Conservation (phyloP, 495 filamentous ascomycete genomes). For the Annulohypoxylon stygium region DNA sequence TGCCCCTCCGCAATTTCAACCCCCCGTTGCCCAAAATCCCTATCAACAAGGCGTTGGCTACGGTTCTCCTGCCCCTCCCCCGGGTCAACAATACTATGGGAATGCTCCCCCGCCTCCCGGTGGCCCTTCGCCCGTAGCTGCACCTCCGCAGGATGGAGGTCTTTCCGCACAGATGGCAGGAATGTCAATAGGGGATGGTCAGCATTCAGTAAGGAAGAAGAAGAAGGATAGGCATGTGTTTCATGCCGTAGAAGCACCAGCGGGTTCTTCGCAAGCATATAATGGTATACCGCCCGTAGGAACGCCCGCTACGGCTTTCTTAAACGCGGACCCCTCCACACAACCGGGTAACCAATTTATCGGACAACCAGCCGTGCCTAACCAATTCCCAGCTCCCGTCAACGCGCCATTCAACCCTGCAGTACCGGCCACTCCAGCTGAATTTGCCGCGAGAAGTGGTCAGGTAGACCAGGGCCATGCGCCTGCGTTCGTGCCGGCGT, state of each 20-base stretch:
- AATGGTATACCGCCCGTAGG: slow-evolving; percentile 73
- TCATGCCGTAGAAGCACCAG: slow-evolving; percentile 83
- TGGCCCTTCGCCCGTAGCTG: slow-evolving; percentile 53
- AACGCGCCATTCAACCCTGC: slow-evolving; percentile 70
- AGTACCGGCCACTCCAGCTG: slow-evolving; percentile 64
- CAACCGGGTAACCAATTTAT: slow-evolving; percentile 47
- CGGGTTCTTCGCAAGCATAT: slow-evolving; percentile 72
- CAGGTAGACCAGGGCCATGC: slow-evolving; percentile 50
- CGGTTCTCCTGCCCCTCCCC: slow-evolving; percentile 52
- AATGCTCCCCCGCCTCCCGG: slow-evolving; percentile 51
- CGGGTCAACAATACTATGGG: slow-evolving; percentile 55
- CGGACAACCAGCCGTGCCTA: slow-evolving; percentile 52
- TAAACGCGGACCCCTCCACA: slow-evolving; percentile 71
- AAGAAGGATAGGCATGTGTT: slow-evolving; percentile 97
- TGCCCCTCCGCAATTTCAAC: slow-evolving; percentile 69
- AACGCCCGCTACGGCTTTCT: slow-evolving; percentile 72
- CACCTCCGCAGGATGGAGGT: slow-evolving; percentile 63
- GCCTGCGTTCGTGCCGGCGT: slow-evolving; percentile 54
- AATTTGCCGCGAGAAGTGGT: slow-evolving; percentile 68
- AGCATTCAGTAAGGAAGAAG: slow-evolving; percentile 71
- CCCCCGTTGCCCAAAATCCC: slow-evolving; percentile 61
- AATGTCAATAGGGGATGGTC: slow-evolving; percentile 73
- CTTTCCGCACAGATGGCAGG: slow-evolving; percentile 89
- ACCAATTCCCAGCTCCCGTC: slow-evolving; percentile 69
- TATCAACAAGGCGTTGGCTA: slow-evolving; percentile 74